Evolutionary conservation across 2,329 filamentous ascomycete genomes (phyloP).

Genomic region (Pestalotiopsis sp.): DNA sequence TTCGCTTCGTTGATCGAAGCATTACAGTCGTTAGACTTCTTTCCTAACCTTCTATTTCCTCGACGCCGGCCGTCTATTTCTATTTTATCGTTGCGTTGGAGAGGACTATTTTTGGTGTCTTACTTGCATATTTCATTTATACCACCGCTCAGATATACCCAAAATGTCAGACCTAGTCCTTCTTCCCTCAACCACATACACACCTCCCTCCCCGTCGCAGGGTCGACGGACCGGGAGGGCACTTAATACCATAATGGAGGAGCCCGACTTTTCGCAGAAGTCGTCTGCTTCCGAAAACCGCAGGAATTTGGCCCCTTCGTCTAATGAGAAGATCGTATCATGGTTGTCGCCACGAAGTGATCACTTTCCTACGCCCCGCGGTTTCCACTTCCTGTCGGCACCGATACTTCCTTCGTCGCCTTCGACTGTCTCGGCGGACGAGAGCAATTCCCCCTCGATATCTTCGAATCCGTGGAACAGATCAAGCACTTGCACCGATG

Average conservation of each 20-base stretch:
- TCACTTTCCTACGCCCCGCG: conserved; percentile 74
- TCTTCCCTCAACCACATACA: conserved; percentile 44
- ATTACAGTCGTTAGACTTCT: conserved; percentile 40
- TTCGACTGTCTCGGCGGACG: conserved; percentile 55
- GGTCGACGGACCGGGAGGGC: conserved; percentile 53
- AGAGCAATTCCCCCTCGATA: conserved; percentile 48
- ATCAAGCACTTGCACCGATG: conserved; percentile 63
- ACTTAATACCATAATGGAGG: conserved; percentile 70
- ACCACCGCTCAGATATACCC: conserved; percentile 18
- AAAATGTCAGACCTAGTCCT: conserved; percentile 51
- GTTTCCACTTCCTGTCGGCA: conserved; percentile 65
- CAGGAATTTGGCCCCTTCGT: conserved; percentile 30
- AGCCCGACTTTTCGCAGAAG: conserved; percentile 43
- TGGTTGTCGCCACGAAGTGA: conserved; percentile 63
- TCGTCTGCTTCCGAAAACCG: conserved; percentile 28
- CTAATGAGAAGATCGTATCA: conserved; percentile 55
- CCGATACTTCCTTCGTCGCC: conserved; percentile 65
- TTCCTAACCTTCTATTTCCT: conserved; percentile 30
- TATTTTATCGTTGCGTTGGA: conserved; percentile 19
- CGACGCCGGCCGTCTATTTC: conserved; percentile 35
- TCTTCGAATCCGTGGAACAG: conserved; percentile 66
- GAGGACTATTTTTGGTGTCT: conserved; percentile 22
- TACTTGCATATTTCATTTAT: conserved; percentile 23
- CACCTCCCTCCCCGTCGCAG: conserved; percentile 55
- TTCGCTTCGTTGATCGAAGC: conserved; percentile 49